Evolutionary conservation across 352 stramenopile genomes (phyloP), one percentile per base, ranked within the genome.

Genomic region (Peronospora destructor): DNA sequence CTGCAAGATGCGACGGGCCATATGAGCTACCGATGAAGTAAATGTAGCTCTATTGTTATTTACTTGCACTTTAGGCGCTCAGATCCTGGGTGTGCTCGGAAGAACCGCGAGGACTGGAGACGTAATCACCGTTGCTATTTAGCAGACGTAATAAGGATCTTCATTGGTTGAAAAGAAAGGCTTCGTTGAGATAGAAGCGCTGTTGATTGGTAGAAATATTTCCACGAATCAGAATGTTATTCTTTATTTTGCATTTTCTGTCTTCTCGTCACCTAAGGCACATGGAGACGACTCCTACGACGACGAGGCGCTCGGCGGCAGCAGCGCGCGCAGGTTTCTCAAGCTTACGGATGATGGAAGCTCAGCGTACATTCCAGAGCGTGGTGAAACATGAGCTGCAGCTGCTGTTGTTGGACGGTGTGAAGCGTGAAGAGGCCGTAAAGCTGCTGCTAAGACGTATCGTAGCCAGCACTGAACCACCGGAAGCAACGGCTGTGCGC

Each of bases 381-480:
- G 77, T 89, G 23, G 82, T 92, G 26, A 90, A 91, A 64, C 64
- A 86, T 34, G 82, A 92, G 60, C 59, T 92, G 19, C 74, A 90
- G 51, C 44, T 76, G 53, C 65, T 92, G 32, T 55, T 92, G 14
- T 45, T 50, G 39, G 45, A 49, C 25, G 73, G 75, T 19, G 66
- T 79, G 8, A 67, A 78, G 48, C 74, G 82, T 14, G 76, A 90
- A 23, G 70, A 85, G 12, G 82, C 82, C 0, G 82, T 92, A 13
- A 82, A 84, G 49, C 68, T 78, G 38, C 56, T 92, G 40, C 60
- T 92, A 36, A 61, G 72, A 16, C 79, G 82, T 28, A 92, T 92
- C 49, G 82, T 92, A 10, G 63, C 76, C 45, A 76, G 65, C 19
- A 86, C 73, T 1, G 60, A 82, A 14, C 63, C 79, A 36, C 82